Evolutionary conservation across 306 rosid genomes (phyloP), one percentile per base, ranked within the genome.

Genomic region (Nissolia schottii): DNA sequence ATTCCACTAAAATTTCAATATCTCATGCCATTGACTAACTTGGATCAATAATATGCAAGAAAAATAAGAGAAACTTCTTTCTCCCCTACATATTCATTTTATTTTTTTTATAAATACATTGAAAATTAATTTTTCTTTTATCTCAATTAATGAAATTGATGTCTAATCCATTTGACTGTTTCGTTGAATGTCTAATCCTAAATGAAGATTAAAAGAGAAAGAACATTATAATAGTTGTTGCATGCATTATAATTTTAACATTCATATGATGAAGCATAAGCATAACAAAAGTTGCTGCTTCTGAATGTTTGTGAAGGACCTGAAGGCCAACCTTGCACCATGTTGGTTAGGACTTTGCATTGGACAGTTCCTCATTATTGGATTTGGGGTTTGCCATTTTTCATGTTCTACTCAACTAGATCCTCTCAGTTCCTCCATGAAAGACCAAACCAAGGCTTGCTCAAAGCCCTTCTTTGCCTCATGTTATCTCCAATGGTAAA

Each of bases 361-460:
- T 91, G 97, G 97, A 76, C 86, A 7, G 83, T 88, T 76, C 97
- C 97, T 40, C 90, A 91, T 80, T 91, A 91, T 71, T 78, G 89
- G 90, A 74, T 91, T 80, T 91, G 97, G 95, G 95, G 97, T 11
- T 76, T 91, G 71, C 97, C 97, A 40, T 83, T 91, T 80, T 79
- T 34, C 81, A 43, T 79, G 76, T 83, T 83, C 76, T 83, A 40
- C 73, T 79, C 84, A 24, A 83, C 83, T 49, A 79, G 86, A 79
- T 77, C 73, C 58, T 75, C 86, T 34, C 86, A 83, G 66, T 75
- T 75, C 16, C 54, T 79, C 22, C 81, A 83, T 2, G 81, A 83
- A 66, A 75, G 86, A 65, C 86, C 86, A 40, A 80, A 85, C 81
- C 95, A 91, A 34, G 67, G 86, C 34, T 45, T 85, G 32, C 79